A percentile compares a stretch with the other conserved stretches of the same genome.
These are phyloP conservation scores for Lactifluus piperatus DNA, from an alignment of 768 basidiomycete species.

Conservation along the genomic window DNA sequence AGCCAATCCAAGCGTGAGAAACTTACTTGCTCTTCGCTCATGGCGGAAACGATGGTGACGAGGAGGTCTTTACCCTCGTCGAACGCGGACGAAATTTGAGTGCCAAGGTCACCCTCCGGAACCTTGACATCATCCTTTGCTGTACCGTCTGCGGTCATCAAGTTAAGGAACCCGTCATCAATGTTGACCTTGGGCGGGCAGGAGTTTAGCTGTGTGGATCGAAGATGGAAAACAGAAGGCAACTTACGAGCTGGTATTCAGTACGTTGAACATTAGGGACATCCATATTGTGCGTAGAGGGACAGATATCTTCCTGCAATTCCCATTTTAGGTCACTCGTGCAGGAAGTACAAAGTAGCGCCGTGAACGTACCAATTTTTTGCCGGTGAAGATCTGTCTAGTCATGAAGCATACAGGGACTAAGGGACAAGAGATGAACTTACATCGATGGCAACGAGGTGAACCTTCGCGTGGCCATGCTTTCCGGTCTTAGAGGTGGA, in stretches of 20 bases:
- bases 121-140: constrained; percentile 92
- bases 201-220: neutral
- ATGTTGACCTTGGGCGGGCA: constrained; percentile 55
- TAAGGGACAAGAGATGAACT: constrained; percentile 28
- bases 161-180: constrained; percentile 92
- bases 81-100: constrained; percentile 57
- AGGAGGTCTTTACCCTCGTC: constrained; percentile 83
- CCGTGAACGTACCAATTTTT: constrained; percentile 75
- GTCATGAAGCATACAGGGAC: constrained; percentile 16
- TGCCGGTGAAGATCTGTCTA: constrained; percentile 90
- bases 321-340: constrained; percentile 8
- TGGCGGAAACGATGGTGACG: constrained; percentile 80
- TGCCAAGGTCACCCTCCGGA: constrained; percentile 79
- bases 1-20: constrained; percentile 3
- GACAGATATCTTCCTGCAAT: constrained; percentile 80
- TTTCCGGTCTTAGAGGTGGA: constrained; percentile 63
- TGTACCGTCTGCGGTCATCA: constrained; percentile 73
- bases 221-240: neutral
- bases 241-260: constrained; percentile 82
- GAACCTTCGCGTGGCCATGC: constrained; percentile 99
- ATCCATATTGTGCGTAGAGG: constrained; percentile 99
- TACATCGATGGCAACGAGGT: constrained; percentile 94
- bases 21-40: constrained; percentile 81
- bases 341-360: neutral
- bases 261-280: constrained; percentile 87